These are phyloP conservation scores for Herpotrichia juniperi DNA, from an alignment of 2,329 filamentous ascomycete species.

Conservation along the genomic window DNA sequence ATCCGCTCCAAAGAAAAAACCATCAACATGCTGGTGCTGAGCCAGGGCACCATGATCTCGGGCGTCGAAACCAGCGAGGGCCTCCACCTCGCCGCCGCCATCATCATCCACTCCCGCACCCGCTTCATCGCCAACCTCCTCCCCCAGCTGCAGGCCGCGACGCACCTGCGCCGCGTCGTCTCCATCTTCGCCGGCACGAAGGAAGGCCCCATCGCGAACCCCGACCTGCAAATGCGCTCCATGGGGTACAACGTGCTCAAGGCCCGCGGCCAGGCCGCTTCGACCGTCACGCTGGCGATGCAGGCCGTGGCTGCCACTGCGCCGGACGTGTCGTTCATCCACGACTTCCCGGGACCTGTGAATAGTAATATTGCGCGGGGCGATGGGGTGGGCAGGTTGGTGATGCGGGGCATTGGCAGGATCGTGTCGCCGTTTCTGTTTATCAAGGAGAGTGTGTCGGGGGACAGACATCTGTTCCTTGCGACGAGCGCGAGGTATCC, in stretches of 20 bases:
- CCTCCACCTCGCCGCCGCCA: conserved; percentile 5
- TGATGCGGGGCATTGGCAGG: conserved; percentile 13
- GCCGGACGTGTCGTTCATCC: conserved; percentile 34
- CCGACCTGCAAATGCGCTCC: conserved; percentile 29
- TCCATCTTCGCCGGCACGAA: conserved; percentile 26
- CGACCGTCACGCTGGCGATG: conserved; percentile 30
- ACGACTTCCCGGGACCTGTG: conserved; percentile 37
- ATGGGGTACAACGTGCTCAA: conserved; percentile 10
- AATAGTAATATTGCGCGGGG: conserved; percentile 25
- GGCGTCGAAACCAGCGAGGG: conserved; percentile 14
- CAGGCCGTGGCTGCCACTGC: conserved; percentile 23
- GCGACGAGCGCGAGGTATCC: conserved; percentile 43
- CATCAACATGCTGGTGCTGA: conserved; percentile 43
- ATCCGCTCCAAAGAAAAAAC: conserved; percentile 49
- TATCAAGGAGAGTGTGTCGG: conserved; percentile 34
- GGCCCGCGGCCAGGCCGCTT: conserved; percentile 23
- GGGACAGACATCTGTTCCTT: conserved; percentile 44
- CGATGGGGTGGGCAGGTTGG: conserved; percentile 5
- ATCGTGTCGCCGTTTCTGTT: conserved; percentile 23
- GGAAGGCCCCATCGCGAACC: conserved; percentile 28
- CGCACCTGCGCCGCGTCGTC: conserved; percentile 6
- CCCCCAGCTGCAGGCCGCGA: conserved; percentile 20
- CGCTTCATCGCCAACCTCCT: conserved; percentile 32
- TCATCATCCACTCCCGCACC: conserved; percentile 16
- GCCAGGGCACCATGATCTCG: conserved; percentile 9